Conservation (phyloP, 345 rosid species). For the Conringia planisiliqua region DNA sequence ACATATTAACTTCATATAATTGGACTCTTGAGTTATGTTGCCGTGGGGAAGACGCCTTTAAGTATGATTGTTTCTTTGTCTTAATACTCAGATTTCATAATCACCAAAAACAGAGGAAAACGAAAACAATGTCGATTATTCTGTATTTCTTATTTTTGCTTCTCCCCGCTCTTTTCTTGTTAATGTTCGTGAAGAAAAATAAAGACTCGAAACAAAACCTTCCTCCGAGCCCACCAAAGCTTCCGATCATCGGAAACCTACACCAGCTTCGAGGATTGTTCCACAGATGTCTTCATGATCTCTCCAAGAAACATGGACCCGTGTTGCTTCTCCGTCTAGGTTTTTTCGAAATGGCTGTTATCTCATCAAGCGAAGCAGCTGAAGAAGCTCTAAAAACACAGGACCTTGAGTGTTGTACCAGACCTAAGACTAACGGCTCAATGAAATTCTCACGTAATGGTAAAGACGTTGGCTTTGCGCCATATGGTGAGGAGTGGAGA, state of each 20-base stretch:
- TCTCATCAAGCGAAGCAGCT: slow-evolving; percentile 33
- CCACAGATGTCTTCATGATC: slow-evolving; percentile 27
- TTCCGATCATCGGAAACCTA: slow-evolving; percentile 25
- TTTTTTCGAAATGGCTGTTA: neutral
- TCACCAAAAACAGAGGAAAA: neutral
- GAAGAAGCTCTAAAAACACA: slow-evolving; percentile 28
- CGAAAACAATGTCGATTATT: neutral
- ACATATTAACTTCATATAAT: neutral
- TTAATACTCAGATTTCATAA: neutral
- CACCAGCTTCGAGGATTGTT: slow-evolving; percentile 18
- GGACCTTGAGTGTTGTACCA: slow-evolving; percentile 30
- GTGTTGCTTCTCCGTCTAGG: slow-evolving; percentile 32
- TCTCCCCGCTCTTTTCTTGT: neutral
- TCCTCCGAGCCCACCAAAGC: slow-evolving; percentile 5
- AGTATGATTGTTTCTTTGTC: neutral
- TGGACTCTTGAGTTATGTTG: neutral
- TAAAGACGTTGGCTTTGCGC: slow-evolving; percentile 14
- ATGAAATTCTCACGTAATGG: neutral
- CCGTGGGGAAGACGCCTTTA: neutral
- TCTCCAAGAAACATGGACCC: slow-evolving; percentile 33
- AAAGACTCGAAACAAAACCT: slow-evolving; percentile 3
- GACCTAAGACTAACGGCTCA: slow-evolving; percentile 16
- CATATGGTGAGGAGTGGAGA: slow-evolving; percentile 32
- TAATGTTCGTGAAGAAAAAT: neutral
- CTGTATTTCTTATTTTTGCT: slow-evolving; percentile 3